Evolutionary conservation across 208 protist species (phyloP).

Genomic region (Trypanosoma mega): DNA sequence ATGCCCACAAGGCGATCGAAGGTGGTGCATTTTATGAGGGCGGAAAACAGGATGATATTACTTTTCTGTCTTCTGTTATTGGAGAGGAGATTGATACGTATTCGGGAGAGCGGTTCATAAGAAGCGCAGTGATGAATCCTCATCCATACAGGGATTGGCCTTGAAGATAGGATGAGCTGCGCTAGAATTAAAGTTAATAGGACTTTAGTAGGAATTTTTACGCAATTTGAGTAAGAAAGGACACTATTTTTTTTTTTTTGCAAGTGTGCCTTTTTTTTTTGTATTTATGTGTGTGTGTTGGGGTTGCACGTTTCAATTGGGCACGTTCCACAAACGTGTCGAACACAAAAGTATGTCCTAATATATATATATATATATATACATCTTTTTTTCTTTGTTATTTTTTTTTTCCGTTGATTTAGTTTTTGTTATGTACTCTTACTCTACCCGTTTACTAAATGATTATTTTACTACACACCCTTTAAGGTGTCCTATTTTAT

Average conservation of each 20-base stretch:
- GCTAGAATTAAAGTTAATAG: too few species aligned
- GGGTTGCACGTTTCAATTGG: too few species aligned
- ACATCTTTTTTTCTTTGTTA: not conserved
- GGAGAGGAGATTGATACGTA: conserved; percentile 42
- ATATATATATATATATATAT: conserved; percentile 10
- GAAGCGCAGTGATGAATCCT: conserved; percentile 41
- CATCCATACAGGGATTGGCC: conserved; percentile 70
- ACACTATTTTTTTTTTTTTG: too few species aligned
- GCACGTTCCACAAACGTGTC: not conserved
- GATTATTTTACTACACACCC: too few species aligned
- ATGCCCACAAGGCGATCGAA: conserved; percentile 63
- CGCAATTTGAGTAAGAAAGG: too few species aligned
- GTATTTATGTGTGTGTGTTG: too few species aligned
- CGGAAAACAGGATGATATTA: conserved; percentile 82
- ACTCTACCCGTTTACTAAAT: too few species aligned
- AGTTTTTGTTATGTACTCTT: too few species aligned
- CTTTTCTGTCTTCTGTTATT: conserved; percentile 57
- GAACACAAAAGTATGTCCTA: not conserved
- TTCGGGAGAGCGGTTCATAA: conserved; percentile 41
- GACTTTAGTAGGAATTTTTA: too few species aligned
- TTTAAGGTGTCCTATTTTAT: too few species aligned
- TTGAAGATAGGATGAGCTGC: conserved; percentile 17
- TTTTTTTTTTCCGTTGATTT: too few species aligned
- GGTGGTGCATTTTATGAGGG: conserved; percentile 62
- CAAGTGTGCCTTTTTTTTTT: too few species aligned